These are phyloP conservation scores for Fonsecaea monophora DNA, from an alignment of 2,329 filamentous ascomycete genomes.

Conservation along the genomic window DNA sequence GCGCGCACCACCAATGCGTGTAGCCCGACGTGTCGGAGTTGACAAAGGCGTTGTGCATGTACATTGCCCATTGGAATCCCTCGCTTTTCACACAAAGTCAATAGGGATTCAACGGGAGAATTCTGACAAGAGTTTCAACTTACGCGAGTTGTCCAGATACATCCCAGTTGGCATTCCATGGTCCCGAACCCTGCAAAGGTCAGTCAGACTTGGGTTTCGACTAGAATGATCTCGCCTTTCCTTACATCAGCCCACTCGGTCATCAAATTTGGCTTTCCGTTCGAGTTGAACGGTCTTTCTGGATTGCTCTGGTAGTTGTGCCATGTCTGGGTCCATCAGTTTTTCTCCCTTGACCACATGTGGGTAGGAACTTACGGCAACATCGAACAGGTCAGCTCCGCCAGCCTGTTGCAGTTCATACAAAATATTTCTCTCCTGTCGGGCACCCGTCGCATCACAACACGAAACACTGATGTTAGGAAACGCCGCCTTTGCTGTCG, in stretches of 20 bases:
- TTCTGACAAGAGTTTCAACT: constrained; percentile 52
- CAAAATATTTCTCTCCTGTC: constrained; percentile 48
- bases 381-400: constrained; percentile 48
- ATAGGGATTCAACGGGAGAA: constrained; percentile 53
- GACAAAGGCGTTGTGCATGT: constrained; percentile 59
- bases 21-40: constrained; percentile 60
- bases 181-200: constrained; percentile 57
- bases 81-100: constrained; percentile 55
- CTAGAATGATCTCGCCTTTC: constrained; percentile 34
- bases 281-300: constrained; percentile 24
- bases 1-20: constrained; percentile 62
- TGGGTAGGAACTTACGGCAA: constrained; percentile 51
- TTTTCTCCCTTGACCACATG: constrained; percentile 51
- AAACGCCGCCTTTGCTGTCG: constrained; percentile 48
- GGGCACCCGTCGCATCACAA: constrained; percentile 56
- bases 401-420: constrained; percentile 49
- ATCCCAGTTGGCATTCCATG: constrained; percentile 52
- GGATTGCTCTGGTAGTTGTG: constrained; percentile 30
- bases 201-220: constrained; percentile 46
- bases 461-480: constrained; percentile 52
- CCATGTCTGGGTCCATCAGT: constrained; percentile 50
- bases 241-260: constrained; percentile 28
- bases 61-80: constrained; percentile 63
- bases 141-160: constrained; percentile 27
- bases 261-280: constrained; percentile 25